Evolutionary conservation across 306 rosid species (phyloP).

Genomic region (Nissolia schottii): DNA sequence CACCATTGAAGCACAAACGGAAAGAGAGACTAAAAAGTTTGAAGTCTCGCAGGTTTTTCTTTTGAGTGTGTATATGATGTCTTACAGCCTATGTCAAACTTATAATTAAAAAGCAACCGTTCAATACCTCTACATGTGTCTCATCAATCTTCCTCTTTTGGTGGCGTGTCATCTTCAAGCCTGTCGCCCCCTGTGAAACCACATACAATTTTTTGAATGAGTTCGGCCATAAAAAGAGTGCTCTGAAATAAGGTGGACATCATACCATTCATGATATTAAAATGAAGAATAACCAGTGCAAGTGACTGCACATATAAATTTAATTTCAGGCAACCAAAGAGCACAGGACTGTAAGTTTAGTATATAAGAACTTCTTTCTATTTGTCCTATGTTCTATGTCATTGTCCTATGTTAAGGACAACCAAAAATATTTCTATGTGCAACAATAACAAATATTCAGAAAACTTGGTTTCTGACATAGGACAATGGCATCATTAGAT

Average conservation of each 20-base stretch:
- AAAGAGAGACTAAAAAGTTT: constrained; percentile 2
- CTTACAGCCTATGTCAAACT: background rate
- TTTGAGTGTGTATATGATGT: background rate
- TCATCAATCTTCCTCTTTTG: constrained; percentile 98
- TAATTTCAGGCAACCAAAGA: constrained; percentile 6
- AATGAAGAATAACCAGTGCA: background rate
- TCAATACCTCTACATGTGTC: constrained; percentile 92
- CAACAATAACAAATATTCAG: background rate
- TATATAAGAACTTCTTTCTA: background rate
- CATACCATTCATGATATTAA: background rate
- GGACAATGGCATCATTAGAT: background rate
- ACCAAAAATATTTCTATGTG: background rate
- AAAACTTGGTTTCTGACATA: background rate
- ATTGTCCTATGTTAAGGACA: too few relatives aligned
- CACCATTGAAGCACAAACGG: background rate
- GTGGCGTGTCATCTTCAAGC: constrained; percentile 99
- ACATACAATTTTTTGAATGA: constrained; percentile 22
- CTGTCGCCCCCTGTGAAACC: constrained; percentile 65
- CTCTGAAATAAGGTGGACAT: background rate
- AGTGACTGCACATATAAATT: background rate
- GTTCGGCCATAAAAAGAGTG: background rate
- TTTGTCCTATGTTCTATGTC: too few relatives aligned
- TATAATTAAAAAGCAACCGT: constrained; percentile 12
- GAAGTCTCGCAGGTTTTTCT: background rate
- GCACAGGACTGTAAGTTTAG: background rate